Evolutionary conservation across 2,329 filamentous ascomycete genomes (phyloP), one percentile per base, ranked within the genome.

Genomic region (Ophioceras dolichostomum): DNA sequence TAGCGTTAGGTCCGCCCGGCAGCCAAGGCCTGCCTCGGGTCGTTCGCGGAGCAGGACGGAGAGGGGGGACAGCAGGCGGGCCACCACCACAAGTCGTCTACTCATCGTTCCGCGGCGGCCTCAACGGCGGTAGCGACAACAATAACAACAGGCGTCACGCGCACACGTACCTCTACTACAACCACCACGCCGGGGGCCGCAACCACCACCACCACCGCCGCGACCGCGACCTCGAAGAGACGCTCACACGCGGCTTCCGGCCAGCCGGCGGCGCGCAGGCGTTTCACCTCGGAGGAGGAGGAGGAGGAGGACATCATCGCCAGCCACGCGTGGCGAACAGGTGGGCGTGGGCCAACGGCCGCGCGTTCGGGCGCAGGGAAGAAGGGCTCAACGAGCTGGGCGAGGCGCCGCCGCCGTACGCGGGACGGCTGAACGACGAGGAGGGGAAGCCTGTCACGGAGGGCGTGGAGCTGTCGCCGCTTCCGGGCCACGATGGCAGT

Each of bases 311-410:
- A 31, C 16, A 14, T 31, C 20, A 32, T 18, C 27, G 32, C 17
- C n/a, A 14, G 32, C 17, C 37, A 36, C 40, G 36, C 3, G 39
- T 34, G 1, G 38, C 30, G 20, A 44, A 42, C 34, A 39, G 45
- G 16, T 43, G 44, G 44, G 42, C 41, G 16, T 43, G 44, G 44
- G 42, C 41, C 6, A 42, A 39, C 38, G 20, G 37, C 1, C 17
- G 34, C n/a, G 16, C 19, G 12, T 12, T 20, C 29, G 17, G 20
- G 17, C 35, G 36, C n/a, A 13, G 33, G 5, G 35, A 41, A n/a
- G 49, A 51, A 28, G 49, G 49, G 5, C 45, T 51, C 13, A 45
- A 51, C 34, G 49, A 50, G 42, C 41, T 47, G 2, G 49, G 49
- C 27, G 48, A 50, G 41, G 47, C 49, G 8, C 49, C 49, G 28